phyloP scores from a whole-genome alignment of 345 rosid species.

The Moricandia moricandioides region DNA sequence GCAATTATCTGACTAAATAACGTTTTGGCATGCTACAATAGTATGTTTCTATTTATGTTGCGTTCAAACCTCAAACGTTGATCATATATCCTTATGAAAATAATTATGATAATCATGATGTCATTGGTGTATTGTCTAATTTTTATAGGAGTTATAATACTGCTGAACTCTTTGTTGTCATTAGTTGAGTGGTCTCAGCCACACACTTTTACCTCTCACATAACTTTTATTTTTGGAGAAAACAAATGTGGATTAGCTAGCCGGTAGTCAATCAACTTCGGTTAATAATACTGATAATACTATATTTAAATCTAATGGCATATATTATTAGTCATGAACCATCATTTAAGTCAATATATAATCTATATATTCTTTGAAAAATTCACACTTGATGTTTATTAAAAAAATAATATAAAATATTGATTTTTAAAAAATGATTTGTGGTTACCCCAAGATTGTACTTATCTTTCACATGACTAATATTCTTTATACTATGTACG shows the following conservation, averaged over 20 bases:
- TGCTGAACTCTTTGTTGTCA: neutral
- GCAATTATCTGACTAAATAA: neutral
- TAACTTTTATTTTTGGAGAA: no score
- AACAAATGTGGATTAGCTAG: neutral
- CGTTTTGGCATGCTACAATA: neutral
- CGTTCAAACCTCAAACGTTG: neutral
- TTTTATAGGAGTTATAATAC: neutral
- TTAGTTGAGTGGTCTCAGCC: neutral
- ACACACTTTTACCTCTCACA: neutral
- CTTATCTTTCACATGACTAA: constrained; percentile 23
- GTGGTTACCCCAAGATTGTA: neutral
- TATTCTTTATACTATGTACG: constrained; percentile 1
- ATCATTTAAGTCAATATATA: no score
- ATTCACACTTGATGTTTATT: no score
- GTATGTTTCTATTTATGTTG: neutral
- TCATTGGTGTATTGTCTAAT: neutral
- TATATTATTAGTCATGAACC: neutral
- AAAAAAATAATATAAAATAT: no score
- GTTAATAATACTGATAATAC: neutral
- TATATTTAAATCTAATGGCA: neutral
- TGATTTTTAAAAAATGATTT: neutral
- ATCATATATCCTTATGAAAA: neutral
- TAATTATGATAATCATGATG: neutral
- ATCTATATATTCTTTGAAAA: no score
- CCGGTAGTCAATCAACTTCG: neutral